These are phyloP conservation scores for Patellifolia procumbens DNA, from an alignment of 179 eudicot genomes.

Conservation along the genomic window DNA sequence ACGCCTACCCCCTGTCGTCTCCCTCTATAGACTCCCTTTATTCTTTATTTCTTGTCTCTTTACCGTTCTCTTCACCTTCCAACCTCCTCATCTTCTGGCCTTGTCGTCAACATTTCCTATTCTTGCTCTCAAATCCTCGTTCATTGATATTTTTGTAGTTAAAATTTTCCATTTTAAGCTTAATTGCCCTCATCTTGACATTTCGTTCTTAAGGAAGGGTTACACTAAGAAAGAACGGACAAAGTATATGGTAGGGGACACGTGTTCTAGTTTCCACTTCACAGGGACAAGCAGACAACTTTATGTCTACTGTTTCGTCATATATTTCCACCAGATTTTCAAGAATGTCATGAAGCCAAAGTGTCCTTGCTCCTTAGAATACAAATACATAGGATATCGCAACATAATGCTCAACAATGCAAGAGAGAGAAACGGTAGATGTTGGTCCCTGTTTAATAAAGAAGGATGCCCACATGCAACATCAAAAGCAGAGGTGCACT, in stretches of 20 bases:
- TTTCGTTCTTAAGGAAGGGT: not conserved
- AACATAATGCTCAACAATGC: not conserved
- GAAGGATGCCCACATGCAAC: not conserved
- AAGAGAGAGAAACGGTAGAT: not conserved
- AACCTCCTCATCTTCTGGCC: slow-evolving; percentile 23
- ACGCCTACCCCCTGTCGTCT: slow-evolving; percentile 28
- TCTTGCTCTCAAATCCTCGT: slow-evolving; percentile 32
- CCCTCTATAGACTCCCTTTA: slow-evolving; percentile 37
- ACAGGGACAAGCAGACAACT: not conserved
- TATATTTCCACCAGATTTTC: not conserved
- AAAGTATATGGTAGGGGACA: not conserved
- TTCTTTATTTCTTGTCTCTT: slow-evolving; percentile 33
- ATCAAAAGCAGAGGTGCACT: not conserved
- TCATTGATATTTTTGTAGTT: too few relatives aligned
- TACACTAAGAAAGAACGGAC: not conserved
- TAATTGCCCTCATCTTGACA: too few relatives aligned
- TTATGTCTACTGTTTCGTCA: not conserved
- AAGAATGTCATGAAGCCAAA: not conserved
- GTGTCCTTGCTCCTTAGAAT: not conserved
- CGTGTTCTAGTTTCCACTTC: not conserved
- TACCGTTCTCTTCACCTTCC: slow-evolving; percentile 32
- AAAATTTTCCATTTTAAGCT: too few relatives aligned
- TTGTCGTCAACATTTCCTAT: slow-evolving; percentile 28
- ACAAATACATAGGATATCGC: not conserved
- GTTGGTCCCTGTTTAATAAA: not conserved